Base-by-base conservation (phyloP, 78 protist genomes). In the Diacronema lutheri region DNA sequence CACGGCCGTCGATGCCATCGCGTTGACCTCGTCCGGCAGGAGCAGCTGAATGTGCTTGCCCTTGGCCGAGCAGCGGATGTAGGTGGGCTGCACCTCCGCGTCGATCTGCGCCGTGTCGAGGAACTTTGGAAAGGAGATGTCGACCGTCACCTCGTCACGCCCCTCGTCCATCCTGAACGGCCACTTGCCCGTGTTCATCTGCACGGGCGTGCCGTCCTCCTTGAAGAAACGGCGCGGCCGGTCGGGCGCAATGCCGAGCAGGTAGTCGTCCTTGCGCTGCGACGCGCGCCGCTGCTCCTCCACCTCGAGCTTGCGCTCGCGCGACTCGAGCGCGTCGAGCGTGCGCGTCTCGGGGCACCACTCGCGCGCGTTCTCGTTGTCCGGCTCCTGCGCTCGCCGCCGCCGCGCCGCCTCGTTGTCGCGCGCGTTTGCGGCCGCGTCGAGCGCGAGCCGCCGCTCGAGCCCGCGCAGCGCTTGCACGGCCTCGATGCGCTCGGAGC, bases 11-110 rank as follows among this genome's bases (percentile, higher is more conserved):
- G 78, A 7, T 10, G 44, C 50, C 38, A 1, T 11, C 21, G 90
- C 66, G 44, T 14, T 2, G 29, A 89, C 86, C 31, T 89, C 90
- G 19, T 11, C 56, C 13, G 85, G 84, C 40, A 55, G 19, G 7
- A 55, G 12, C 50, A 89, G 50, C 37, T 86, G 90, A 21, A 89
- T 0, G 25, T 1, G 19, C 23, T 89, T 89, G 23, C 86, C 86
- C 86, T 91, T 93, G 21, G 88, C 78, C 23, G 60, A 26, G 56
- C 88, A n/a, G 20, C 81, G 21, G 31, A 89, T 65, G 86, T 78
- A 88, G 26, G 33, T 57, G 14, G 95, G 91, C 35, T 94, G 88
- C 10, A 89, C 87, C 56, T 94, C 92, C 23, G 66, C 78, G 5
- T 86, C 76, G 38, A 94, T 76, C 26, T 84, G 66, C 12, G 93